Percentiles rank a stretch among this genome's conserved stretches.
phyloP scores from a whole-genome alignment of 306 rosid genomes.

The Citrullus colocynthis region DNA sequence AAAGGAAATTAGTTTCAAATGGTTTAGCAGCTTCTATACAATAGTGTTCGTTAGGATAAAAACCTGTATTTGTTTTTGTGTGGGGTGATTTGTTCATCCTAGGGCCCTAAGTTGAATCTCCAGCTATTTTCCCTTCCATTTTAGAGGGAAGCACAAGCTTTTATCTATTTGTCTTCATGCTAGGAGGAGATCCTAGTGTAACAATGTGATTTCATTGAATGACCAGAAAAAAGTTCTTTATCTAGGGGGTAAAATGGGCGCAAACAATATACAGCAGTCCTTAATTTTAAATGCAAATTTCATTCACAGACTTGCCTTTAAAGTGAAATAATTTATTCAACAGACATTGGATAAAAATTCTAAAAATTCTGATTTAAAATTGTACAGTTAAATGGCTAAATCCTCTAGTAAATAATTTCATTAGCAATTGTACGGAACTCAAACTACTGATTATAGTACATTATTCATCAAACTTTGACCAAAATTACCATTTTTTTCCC shows the following conservation, averaged over 20 bases:
- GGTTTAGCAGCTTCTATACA: background rate
- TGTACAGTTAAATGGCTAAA: background rate
- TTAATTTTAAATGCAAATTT: background rate
- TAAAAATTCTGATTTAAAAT: background rate
- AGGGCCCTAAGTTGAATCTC: background rate
- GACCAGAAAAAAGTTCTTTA: background rate
- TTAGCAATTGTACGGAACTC: background rate
- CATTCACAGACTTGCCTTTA: background rate
- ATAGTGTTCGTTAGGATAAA: background rate
- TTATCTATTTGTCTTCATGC: conserved; percentile 28
- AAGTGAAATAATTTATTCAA: background rate
- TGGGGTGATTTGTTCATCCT: background rate
- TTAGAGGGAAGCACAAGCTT: conserved; percentile 14
- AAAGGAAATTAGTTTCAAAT: background rate
- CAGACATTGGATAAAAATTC: background rate
- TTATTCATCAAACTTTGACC: background rate
- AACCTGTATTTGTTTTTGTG: background rate
- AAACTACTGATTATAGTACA: background rate
- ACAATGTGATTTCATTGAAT: conserved; percentile 5
- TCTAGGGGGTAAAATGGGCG: background rate
- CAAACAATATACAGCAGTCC: background rate
- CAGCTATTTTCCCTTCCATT: conserved; percentile 15
- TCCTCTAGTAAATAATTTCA: background rate
- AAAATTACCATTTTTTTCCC: background rate
- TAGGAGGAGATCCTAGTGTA: conserved; percentile 58